These are phyloP conservation scores for Oenanthe sinensis DNA, from an alignment of 129 eudicot genomes.

Conservation along the genomic window DNA sequence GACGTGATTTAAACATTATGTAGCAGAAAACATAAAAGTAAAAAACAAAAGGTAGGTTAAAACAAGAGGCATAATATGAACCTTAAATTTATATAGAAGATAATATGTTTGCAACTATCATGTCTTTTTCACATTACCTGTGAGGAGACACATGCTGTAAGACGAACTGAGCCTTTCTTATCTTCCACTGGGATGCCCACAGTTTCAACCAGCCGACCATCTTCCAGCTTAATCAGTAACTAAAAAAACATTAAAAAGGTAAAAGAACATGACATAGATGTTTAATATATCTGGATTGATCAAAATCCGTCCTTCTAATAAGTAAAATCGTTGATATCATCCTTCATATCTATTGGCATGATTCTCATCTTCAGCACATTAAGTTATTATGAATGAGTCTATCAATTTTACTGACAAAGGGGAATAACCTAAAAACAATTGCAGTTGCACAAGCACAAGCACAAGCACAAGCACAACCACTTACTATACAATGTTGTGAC, in stretches of 20 bases:
- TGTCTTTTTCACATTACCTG: constrained; percentile 51
- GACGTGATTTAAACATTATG: not conserved
- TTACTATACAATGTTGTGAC: too few species aligned
- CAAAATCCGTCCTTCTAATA: too few species aligned
- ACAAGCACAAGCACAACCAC: too few species aligned
- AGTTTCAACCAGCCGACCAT: constrained; percentile 88
- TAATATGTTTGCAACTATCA: not conserved
- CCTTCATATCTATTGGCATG: too few species aligned
- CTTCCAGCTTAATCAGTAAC: constrained; percentile 81
- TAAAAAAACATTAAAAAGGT: constrained; percentile 17
- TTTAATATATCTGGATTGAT: too few species aligned
- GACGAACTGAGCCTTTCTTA: constrained; percentile 76
- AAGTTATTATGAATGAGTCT: too few species aligned
- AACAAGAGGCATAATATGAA: constrained; percentile 7
- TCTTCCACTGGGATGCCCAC: constrained; percentile 97
- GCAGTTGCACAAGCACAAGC: too few species aligned
- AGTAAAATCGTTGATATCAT: too few species aligned
- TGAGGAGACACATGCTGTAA: constrained; percentile 96
- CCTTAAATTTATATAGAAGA: not conserved
- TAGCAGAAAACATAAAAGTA: not conserved
- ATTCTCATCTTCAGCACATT: too few species aligned
- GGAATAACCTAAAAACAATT: too few species aligned
- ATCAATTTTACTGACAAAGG: too few species aligned
- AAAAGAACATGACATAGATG: not conserved
- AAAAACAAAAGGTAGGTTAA: not conserved